Percentiles rank a stretch among this genome's conserved stretches.
Conservation (phyloP, 805 yeast genomes). For the Suhomyces faveliae region DNA sequence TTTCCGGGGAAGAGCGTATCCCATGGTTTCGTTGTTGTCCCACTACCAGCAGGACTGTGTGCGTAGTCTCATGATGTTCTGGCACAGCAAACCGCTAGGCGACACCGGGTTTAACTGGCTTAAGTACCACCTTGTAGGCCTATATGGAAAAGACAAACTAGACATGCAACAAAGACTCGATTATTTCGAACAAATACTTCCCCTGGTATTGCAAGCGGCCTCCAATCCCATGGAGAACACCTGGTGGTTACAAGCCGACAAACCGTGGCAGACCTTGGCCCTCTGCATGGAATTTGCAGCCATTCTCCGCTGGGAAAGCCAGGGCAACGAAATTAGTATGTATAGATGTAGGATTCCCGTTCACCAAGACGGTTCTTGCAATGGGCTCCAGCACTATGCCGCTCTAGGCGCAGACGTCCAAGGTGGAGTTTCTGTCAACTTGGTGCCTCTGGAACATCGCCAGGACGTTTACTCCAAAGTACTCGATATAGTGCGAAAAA, state of each 20-base stretch:
- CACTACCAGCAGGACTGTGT: slow-evolving; percentile 37
- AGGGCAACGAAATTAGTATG: slow-evolving; percentile 19
- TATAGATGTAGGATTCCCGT: slow-evolving; percentile 34
- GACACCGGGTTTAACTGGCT: slow-evolving; percentile 37
- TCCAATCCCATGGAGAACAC: slow-evolving; percentile 20
- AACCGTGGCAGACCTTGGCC: slow-evolving; percentile 41
- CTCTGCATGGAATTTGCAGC: slow-evolving; percentile 31
- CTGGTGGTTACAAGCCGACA: slow-evolving; percentile 41
- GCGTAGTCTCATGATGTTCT: slow-evolving; percentile 36
- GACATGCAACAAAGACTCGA: slow-evolving; percentile 21
- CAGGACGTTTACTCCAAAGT: slow-evolving; percentile 38
- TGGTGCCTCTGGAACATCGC: slow-evolving; percentile 21
- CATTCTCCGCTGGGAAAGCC: slow-evolving; percentile 15
- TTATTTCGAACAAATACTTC: slow-evolving; percentile 25
- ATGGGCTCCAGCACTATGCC: slow-evolving; percentile 47
- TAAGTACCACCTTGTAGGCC: slow-evolving; percentile 37
- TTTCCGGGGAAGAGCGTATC: slow-evolving; percentile 43
- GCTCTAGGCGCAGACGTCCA: slow-evolving; percentile 37
- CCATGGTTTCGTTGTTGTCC: slow-evolving; percentile 33
- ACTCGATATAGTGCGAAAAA: slow-evolving; percentile 20
- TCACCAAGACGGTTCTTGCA: slow-evolving; percentile 46
- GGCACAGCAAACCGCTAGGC: slow-evolving; percentile 38
- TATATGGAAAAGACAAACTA: slow-evolving; percentile 30
- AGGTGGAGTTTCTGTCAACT: slow-evolving; percentile 42
- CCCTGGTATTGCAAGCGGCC: slow-evolving; percentile 26